Conservation (phyloP, 2,329 filamentous ascomycete genomes). For the Alternaria triticina region DNA sequence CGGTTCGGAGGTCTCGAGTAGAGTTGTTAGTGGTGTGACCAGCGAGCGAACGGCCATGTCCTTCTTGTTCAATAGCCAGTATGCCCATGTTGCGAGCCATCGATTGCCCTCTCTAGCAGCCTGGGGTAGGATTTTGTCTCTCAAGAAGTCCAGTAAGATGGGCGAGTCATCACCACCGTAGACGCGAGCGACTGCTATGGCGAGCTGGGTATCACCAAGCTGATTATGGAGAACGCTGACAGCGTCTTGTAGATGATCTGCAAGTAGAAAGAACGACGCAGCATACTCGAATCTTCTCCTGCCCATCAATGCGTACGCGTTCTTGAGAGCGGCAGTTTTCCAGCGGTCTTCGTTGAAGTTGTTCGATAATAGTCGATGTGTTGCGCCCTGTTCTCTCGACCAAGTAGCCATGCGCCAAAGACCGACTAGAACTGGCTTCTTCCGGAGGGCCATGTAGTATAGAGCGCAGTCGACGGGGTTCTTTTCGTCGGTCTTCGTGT, state of each 20-base stretch:
- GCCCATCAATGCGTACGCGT: constrained; percentile 92
- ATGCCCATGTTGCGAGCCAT: constrained; percentile 95
- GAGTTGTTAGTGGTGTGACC: constrained; percentile 77
- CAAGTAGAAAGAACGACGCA: constrained; percentile 92
- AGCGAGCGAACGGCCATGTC: constrained; percentile 85
- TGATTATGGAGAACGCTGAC: constrained; percentile 87
- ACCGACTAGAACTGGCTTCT: constrained; percentile 88
- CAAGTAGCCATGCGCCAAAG: constrained; percentile 94
- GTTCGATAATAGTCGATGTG: constrained; percentile 80
- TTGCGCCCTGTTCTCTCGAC: constrained; percentile 84
- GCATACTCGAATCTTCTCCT: constrained; percentile 93
- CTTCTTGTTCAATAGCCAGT: constrained; percentile 84
- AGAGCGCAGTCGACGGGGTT: constrained; percentile 91
- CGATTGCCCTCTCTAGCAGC: constrained; percentile 84
- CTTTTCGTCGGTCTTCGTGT: constrained; percentile 83
- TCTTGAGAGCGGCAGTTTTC: constrained; percentile 89
- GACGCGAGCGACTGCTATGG: constrained; percentile 83
- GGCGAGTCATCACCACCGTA: constrained; percentile 86
- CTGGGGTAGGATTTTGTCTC: constrained; percentile 77
- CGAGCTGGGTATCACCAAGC: constrained; percentile 86
- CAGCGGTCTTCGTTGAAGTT: constrained; percentile 88
- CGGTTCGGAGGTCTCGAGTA: constrained; percentile 72
- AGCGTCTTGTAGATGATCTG: constrained; percentile 82
- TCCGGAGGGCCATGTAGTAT: constrained; percentile 87
- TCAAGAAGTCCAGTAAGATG: constrained; percentile 74